Base-by-base conservation (phyloP, 2,329 filamentous ascomycete genomes). In the Trichoderma simmonsii region DNA sequence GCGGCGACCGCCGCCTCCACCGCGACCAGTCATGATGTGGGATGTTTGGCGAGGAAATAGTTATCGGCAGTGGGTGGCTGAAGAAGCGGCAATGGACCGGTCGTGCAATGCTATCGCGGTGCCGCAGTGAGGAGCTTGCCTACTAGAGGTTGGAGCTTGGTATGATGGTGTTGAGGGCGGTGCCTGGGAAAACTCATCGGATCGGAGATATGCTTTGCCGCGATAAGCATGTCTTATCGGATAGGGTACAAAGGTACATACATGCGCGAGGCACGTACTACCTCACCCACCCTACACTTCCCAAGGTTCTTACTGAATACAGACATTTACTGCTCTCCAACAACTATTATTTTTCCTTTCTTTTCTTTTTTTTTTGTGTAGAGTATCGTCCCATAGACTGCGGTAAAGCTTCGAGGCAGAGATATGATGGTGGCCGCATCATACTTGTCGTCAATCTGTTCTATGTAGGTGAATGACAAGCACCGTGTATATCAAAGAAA, bases 1-100 rank as follows among this genome's bases (percentile, higher is more conserved):
- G 77, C 88, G 86, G 82, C 88, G 87, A 78, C 86, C 86, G 79
- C 87, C 86, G 79, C 86, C 87, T 79, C 87, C 87, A 77, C 86
- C 86, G 78, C 88, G 86, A 79, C 88, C 88, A 76, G 86, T 87
- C 88, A 90, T 90, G 43, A 68, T 75, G 70, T 57, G n/a, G 34
- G 11, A 15, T 54, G 57, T 14, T 28, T 15, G n/a, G 3, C 21
- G 36, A 14, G n/a, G 14, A 11, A 1, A 8, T 18, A 2, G 2
- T 30, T 54, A 30, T 51, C 36, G 28, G 34, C 28, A n/a, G 30
- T 15, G 18, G 24, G 26, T 62, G 15, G 39, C 14, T 18, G 4
- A 24, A 24, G 39, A 21, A 54, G 15, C 28, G 28, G 39, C 56
- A 36, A 70, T 51, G 18, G 57, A 26, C 30, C 24, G 8, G 26